Base-by-base conservation (phyloP, 2,329 filamentous ascomycete species). In the Neoascochyta sp. region DNA sequence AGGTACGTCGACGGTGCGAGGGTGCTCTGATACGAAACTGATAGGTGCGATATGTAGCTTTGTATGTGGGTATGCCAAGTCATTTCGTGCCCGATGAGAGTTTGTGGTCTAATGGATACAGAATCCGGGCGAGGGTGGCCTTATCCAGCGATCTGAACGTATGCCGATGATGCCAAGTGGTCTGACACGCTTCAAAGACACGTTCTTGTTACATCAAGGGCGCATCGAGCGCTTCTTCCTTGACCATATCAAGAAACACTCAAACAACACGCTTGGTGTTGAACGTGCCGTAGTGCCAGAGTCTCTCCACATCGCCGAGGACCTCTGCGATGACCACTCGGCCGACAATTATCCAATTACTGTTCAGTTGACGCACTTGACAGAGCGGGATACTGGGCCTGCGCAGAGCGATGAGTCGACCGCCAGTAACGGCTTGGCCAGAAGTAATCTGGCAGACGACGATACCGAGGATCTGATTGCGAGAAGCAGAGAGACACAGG, bases 131-230 rank as follows among this genome's bases (percentile, higher is more conserved):
- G 57, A 69, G 17, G 62, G 78, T 19, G 78, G 79, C 1, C 54
- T 64, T 0, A 70, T 86, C 30, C 64, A 65, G 24, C 70, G 80
- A 22, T 76, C 68, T 16, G 78, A 77, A 27, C 70, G 76, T 23
- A 77, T 81, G 11, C 70, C 75, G 0, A 80, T 85, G 55, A 81
- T 75, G 1, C 75, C 76, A 24, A 69, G 72, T 0, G 78, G 76
- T 0, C 65, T 82, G 27, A 80, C 72, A 13, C 71, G 73, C 4
- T 83, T 82, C 43, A 75, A 77, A 32, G 74, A 86, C 50, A 73
- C 78, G 3, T 76, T 83, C 4, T 57, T 88, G 21, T n/a, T n/a
- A n/a, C 81, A 85, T 45, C 83, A 87, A 60, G 83, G 81, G 3
- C 74, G 81, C 1, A 77, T 86, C 37, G 82, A 86, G 51, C 66